Percentiles rank a stretch among this genome's conserved stretches.
Evolutionary conservation across 805 yeast species (phyloP).

Genomic region (Lachancea lanzarotensis): DNA sequence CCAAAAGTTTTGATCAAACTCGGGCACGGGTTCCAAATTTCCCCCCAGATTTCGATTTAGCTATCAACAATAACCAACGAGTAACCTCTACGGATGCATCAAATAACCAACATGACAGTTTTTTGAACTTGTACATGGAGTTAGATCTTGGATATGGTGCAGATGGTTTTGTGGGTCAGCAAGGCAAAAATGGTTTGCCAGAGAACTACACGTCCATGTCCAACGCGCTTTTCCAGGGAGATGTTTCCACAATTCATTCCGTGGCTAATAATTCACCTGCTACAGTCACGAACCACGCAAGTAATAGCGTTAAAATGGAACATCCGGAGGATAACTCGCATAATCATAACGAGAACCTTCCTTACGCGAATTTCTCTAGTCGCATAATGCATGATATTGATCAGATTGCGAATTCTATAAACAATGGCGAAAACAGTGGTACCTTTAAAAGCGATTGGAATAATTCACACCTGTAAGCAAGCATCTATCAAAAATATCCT

Average conservation of each 20-base stretch:
- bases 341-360: conserved; percentile 5
- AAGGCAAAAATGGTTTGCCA: neutral
- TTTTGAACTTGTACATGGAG: conserved; percentile 19
- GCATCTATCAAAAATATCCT: neutral
- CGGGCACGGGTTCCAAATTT: neutral
- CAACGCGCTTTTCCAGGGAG: conserved; percentile 3
- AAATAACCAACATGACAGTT: conserved; percentile 9
- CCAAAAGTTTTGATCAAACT: conserved; percentile 1
- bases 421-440: conserved; percentile 4
- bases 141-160: conserved; percentile 19
- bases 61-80: neutral
- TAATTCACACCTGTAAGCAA: neutral
- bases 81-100: neutral
- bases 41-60: neutral
- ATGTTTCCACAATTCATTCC: conserved; percentile 10
- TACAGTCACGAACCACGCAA: conserved; percentile 7
- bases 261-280: conserved; percentile 10
- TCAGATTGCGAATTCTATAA: conserved; percentile 8
- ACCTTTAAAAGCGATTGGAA: conserved; percentile 1
- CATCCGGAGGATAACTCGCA: conserved; percentile 6
- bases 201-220: conserved; percentile 1
- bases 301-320: neutral
- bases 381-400: conserved; percentile 13
- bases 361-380: conserved; percentile 3
- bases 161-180: conserved; percentile 12